These are phyloP conservation scores for Fusarium chuoi DNA, from an alignment of 2,329 filamentous ascomycete genomes.

Conservation along the genomic window DNA sequence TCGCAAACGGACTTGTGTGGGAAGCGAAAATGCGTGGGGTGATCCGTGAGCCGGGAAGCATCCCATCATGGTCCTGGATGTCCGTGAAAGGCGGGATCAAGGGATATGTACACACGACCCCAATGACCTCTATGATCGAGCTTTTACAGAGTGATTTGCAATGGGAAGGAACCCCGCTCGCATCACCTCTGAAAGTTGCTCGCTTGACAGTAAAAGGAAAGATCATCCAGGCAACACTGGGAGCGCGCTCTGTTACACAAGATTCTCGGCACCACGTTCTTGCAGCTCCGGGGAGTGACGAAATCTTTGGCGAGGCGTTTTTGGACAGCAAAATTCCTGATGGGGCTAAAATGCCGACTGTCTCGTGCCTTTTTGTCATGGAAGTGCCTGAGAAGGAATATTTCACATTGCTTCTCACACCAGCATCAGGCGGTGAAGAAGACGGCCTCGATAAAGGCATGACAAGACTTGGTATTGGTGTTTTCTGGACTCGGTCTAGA, in stretches of 20 bases:
- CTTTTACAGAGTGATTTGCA: neutral
- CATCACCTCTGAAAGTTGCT: neutral
- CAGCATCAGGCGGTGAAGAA: neutral
- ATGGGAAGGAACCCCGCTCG: neutral
- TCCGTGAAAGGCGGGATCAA: neutral
- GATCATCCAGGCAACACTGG: neutral
- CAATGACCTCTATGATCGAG: neutral
- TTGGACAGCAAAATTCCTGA: neutral
- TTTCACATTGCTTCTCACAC: neutral
- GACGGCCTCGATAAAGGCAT: rapidly evolving
- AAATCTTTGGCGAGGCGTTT: neutral
- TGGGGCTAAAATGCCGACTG: rapidly evolving
- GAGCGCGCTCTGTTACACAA: neutral
- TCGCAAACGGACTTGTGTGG: neutral
- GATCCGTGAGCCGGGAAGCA: neutral
- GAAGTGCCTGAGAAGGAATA: neutral
- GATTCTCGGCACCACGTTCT: neutral
- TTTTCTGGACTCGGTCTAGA: neutral
- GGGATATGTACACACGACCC: neutral
- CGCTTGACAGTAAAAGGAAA: neutral
- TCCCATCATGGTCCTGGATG: slow-evolving; percentile 2
- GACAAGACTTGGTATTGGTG: neutral
- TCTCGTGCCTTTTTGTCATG: neutral
- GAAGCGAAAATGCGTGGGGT: neutral
- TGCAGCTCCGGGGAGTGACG: neutral